Evolutionary conservation across 495 filamentous ascomycete species (phyloP).

Genomic region (Aspergillus asperescens): DNA sequence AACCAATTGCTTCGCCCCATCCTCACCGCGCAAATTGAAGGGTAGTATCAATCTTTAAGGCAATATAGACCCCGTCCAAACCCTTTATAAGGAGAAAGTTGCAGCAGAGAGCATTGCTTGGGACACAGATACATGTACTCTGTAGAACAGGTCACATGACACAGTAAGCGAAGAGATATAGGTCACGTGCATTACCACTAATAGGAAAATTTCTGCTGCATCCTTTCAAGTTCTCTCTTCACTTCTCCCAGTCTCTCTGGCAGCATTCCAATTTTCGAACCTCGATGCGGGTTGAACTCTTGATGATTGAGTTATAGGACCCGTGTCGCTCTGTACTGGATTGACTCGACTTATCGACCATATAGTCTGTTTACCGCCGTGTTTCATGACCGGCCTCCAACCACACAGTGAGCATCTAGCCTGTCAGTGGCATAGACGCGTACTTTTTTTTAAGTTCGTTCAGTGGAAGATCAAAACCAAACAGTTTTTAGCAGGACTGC

Average conservation of each 20-base stretch:
- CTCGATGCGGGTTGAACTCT: not conserved
- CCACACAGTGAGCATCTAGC: conserved; percentile 45
- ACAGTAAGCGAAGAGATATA: not conserved
- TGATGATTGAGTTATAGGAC: conserved; percentile 2
- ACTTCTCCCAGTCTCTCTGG: not conserved
- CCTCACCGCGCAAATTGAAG: no score
- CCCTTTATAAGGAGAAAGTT: not conserved
- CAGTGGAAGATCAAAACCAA: conserved; percentile 51
- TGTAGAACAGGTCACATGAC: conserved; percentile 1
- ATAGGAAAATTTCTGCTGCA: not conserved
- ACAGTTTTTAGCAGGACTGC: conserved; percentile 53
- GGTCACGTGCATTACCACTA: not conserved
- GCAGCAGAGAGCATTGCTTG: no score
- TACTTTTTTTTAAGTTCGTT: conserved; percentile 47
- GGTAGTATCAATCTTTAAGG: no score
- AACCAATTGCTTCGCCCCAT: no score
- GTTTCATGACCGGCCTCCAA: conserved; percentile 6
- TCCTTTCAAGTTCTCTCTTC: not conserved
- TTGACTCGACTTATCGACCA: not conserved
- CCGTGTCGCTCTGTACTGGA: not conserved
- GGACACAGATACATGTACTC: no score
- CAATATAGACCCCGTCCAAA: no score
- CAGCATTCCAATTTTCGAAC: not conserved
- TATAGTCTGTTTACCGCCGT: not conserved
- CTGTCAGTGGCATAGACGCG: conserved; percentile 37